Evolutionary conservation across 306 rosid genomes (phyloP).

Genomic region (Malus asiatica): DNA sequence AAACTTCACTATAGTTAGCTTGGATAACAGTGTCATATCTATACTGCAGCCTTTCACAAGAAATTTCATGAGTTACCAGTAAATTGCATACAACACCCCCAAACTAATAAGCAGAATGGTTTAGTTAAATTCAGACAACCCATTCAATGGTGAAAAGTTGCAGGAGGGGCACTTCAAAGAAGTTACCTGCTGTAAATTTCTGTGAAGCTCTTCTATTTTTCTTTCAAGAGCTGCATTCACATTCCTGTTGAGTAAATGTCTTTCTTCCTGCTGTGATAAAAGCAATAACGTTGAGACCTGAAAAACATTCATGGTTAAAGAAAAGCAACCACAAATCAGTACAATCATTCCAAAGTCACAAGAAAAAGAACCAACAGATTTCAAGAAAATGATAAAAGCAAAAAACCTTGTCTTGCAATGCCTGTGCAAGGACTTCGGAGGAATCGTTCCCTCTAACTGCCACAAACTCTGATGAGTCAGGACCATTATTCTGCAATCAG

Average conservation of each 20-base stretch:
- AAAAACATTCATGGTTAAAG: slow-evolving; percentile 16
- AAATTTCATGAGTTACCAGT: background rate
- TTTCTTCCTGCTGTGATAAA: slow-evolving; percentile 93
- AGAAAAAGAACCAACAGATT: background rate
- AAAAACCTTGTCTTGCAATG: slow-evolving; percentile 80
- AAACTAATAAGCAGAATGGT: background rate
- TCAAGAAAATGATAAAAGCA: background rate
- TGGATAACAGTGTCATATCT: background rate
- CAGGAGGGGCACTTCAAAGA: slow-evolving; percentile 5
- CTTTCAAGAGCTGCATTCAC: slow-evolving; percentile 69
- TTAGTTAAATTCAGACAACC: background rate
- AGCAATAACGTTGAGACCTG: slow-evolving; percentile 78
- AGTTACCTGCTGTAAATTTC: slow-evolving; percentile 80
- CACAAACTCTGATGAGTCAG: slow-evolving; percentile 23
- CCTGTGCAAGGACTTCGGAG: slow-evolving; percentile 71
- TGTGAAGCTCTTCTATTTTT: slow-evolving; percentile 78
- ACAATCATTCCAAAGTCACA: background rate
- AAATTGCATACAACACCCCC: background rate
- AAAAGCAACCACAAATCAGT: background rate
- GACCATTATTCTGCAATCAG: slow-evolving; percentile 33
- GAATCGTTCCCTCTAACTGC: slow-evolving; percentile 35
- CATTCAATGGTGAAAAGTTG: background rate
- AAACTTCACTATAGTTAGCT: background rate
- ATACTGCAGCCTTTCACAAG: background rate
- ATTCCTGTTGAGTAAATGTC: slow-evolving; percentile 77